phyloP scores from a whole-genome alignment of 495 filamentous ascomycete species.

The Penicillium daleae region DNA sequence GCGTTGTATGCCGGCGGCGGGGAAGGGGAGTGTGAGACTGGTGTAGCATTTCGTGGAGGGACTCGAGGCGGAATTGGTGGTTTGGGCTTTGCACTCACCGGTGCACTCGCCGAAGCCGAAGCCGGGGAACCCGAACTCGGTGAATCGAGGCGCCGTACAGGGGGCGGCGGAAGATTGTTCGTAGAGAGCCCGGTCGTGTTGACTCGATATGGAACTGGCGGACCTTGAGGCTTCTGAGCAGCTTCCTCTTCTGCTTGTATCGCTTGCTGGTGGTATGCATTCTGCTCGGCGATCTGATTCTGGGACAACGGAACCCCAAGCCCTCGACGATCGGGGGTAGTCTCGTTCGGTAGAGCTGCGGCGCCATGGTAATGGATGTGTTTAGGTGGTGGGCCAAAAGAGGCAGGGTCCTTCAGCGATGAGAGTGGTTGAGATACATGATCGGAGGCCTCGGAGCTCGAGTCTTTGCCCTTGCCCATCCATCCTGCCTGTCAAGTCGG shows the following conservation, averaged over 20 bases:
- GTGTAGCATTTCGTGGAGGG: slow-evolving; percentile 65
- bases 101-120: slow-evolving; percentile 18
- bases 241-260: slow-evolving; percentile 40
- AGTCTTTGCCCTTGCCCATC: slow-evolving; percentile 57
- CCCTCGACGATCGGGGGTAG: slow-evolving; percentile 52
- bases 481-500: slow-evolving; percentile 26
- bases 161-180: slow-evolving; percentile 71
- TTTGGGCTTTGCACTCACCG: slow-evolving; percentile 44
- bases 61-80: slow-evolving; percentile 70
- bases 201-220: slow-evolving; percentile 68
- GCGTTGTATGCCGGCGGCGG: slow-evolving; percentile 59
- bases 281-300: slow-evolving; percentile 41
- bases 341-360: slow-evolving; percentile 49
- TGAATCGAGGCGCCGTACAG: slow-evolving; percentile 57
- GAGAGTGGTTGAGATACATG: slow-evolving; percentile 72
- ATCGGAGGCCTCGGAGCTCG: slow-evolving; percentile 39
- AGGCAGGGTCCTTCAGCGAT: slow-evolving; percentile 76
- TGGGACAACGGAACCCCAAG: slow-evolving; percentile 52
- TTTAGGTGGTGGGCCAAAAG: slow-evolving; percentile 87
- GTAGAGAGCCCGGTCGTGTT: slow-evolving; percentile 75
- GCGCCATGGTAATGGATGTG: slow-evolving; percentile 59
- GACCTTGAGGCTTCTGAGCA: slow-evolving; percentile 48
- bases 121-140: slow-evolving; percentile 36
- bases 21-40: slow-evolving; percentile 46
- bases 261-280: slow-evolving; percentile 40